Evolutionary conservation across 352 stramenopile genomes (phyloP), one percentile per base, ranked within the genome.

Genomic region (Globisporangium irregulare): DNA sequence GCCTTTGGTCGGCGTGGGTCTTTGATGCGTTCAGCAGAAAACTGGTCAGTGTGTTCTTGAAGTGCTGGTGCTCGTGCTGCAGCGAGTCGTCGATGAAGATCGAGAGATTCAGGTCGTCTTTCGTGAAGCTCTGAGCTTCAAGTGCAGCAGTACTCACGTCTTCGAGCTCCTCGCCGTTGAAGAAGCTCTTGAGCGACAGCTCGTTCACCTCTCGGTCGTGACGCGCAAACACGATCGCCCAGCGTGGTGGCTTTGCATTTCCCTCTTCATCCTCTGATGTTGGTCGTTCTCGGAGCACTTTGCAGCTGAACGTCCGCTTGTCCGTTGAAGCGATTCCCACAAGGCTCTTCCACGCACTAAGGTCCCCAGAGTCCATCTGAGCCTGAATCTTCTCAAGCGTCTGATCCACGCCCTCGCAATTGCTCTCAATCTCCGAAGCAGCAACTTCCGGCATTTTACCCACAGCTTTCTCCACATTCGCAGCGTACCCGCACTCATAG

Each of bases 391-490:
- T 63, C 10, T 70, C 56, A 64, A 81, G 75, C 41, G 41, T 2
- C 41, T 24, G 76, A 65, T 9, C 59, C 61, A 29, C 24, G 24
- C 29, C 73, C 43, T 75, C 55, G 14, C 54, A n/a, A 15, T 18
- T 3, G 50, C 22, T 12, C 7, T 20, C 29, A 60, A 8, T 25
- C n/a, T 20, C 15, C 22, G 27, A 20, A 25, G 6, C 8, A 4
- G 46, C 46, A 8, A 18, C 61, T 24, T n/a, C 27, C 3, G 69
- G 69, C 51, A 91, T 64, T 6, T 61, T 25, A 1, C 85, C 84
- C 43, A 89, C 67, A 1, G 87, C 87, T 62, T 95, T 94, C 72
- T 97, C 90, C 5, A 94, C 83, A 66, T 97, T 97, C n/a, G 90
- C 90, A 4, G 85, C 85, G 57, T 95, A 97, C 59, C 82, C 77